Evolutionary conservation across 129 eudicot genomes (phyloP), one percentile per base, ranked within the genome.

Genomic region (Pittosporum tobira): DNA sequence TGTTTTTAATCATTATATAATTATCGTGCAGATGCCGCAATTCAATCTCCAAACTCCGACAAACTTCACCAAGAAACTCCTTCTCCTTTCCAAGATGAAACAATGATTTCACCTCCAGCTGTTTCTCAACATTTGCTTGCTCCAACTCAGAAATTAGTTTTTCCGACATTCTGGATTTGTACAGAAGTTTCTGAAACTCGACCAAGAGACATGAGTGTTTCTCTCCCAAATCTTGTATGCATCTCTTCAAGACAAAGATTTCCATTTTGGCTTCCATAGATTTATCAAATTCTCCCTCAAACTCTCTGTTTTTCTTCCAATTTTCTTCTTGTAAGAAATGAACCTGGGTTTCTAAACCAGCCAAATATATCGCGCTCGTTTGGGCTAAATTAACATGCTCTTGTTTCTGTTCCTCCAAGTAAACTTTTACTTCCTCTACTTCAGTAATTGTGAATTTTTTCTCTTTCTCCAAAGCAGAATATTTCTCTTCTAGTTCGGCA

Each of bases 221-320:
- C 60, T 81, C 80, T 73, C 71, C 71, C 51, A 93, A 65, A 51
- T 79, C 99, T 57, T 79, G 72, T n/a, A 79, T 63, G 44, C 80
- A 69, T 22, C 31, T 75, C 65, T 60, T 62, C 49, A 93, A 63
- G 42, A 87, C 51, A 27, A 84, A 93, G 54, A 68, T 81, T 50
- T 87, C 94, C 51, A 79, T 71, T 62, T 93, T 83, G 51, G 75
- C 73, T 43, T 71, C 48, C 34, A 81, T 40, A 34, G 85, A 65
- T 47, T 74, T 79, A 48, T 87, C 99, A 0, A 78, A 63, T 61
- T 78, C 88, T 37, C 61, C 60, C 59, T 75, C 84, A 3, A 76
- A 63, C 51, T 87, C 88, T 77, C 30, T 59, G 53, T 60, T 83
- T 70, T 50, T 87, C 36, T 55, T 25, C 24, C 38, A 68, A 69